Percentiles rank a stretch among this genome's conserved stretches.
Conservation (phyloP, 2,329 filamentous ascomycete species). For the Fusarium burgessii region DNA sequence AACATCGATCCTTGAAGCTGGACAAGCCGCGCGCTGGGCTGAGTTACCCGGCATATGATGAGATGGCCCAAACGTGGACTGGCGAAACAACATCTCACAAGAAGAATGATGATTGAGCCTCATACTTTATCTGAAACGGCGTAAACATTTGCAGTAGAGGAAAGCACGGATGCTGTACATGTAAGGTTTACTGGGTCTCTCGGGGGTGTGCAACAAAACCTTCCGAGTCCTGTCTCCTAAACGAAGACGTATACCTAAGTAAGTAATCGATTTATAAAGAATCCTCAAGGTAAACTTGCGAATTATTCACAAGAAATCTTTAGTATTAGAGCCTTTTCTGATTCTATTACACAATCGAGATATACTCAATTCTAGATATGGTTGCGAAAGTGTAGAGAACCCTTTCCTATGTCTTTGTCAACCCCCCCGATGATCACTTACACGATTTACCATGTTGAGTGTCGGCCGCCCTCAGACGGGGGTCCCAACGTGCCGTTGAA, state of each 20-base stretch:
- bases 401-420: not conserved
- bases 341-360: not conserved
- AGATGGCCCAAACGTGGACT: not conserved
- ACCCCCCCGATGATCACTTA: slow-evolving; percentile 9
- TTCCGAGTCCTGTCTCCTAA: not conserved
- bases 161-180: not conserved
- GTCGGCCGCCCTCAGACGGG: slow-evolving; percentile 13
- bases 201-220: not conserved
- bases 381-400: not conserved
- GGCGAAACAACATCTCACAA: slow-evolving; percentile 2
- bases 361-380: not conserved
- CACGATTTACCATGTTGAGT: slow-evolving; percentile 13
- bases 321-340: not conserved
- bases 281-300: not conserved
- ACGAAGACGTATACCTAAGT: not conserved
- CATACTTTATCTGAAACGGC: slow-evolving; percentile 22
- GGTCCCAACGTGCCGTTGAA: slow-evolving; percentile 12
- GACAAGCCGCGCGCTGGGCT: slow-evolving; percentile 27
- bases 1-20: slow-evolving; percentile 3
- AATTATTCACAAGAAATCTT: not conserved
- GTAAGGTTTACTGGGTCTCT: not conserved
- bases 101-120: slow-evolving; percentile 9
- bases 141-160: slow-evolving; percentile 8
- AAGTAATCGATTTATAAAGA: not conserved
- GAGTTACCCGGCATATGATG: slow-evolving; percentile 30